Base-by-base conservation (phyloP, 345 rosid species). In the Diplotaxis tenuifolia region DNA sequence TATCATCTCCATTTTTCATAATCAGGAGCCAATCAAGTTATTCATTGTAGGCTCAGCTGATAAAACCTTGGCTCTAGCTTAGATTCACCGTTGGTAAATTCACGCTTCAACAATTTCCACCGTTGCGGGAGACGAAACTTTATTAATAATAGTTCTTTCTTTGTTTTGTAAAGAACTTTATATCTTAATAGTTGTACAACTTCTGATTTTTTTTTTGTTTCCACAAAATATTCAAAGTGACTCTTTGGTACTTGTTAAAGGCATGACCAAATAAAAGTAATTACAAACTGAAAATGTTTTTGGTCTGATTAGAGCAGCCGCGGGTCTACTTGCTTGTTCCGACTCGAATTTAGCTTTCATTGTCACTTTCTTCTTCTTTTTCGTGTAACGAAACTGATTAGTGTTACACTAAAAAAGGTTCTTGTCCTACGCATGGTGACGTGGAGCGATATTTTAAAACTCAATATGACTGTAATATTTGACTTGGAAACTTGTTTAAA, bases 371-470 rank as follows among this genome's bases (percentile, higher is more conserved):
- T 21, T 45, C 21, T 42, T 25, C 28, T 62, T 23, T 28, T 56
- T 53, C 8, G 49, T 67, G 42, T 54, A 59, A 62, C 40, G 29
- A 68, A 29, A 75, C 58, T 69, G 52, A 29, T 75, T 62, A 62
- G 23, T 75, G 34, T 42, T 69, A 42, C 67, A 65, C 55, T 32
- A 3, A 14, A 76, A 77, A 71, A n/a, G n/a, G 72, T 49, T 70
- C 7, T 58, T 77, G 68, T 77, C 80, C 75, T 47, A 77, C 63
- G 67, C 76, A 71, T 65, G 1, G 34, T 71, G 80, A 77, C 80
- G 76, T 76, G 79, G 3, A 36, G 16, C 32, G 14, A 2, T 27
- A 19, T 25, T 66, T 60, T 34, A 22, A 59, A 74, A 68, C 73
- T 60, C 67, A 16, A 50, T 59, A 31, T 66, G 40, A 74, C 78